phyloP scores from a whole-genome alignment of 768 basidiomycete genomes.

The Xanthoconium purpureum region DNA sequence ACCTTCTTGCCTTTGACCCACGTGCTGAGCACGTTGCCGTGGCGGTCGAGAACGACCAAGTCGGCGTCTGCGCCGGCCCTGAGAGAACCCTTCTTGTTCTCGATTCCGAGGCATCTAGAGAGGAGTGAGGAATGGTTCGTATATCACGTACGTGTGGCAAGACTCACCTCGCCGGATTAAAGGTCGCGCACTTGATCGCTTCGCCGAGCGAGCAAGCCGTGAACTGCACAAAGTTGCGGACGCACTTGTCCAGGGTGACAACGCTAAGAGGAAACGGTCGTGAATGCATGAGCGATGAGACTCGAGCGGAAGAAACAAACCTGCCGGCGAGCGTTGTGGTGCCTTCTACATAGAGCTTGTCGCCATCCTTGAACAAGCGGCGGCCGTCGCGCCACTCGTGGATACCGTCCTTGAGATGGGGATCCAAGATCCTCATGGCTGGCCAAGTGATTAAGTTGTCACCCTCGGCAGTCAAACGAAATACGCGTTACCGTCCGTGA shows the following conservation, averaged over 20 bases:
- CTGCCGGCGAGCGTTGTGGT: constrained; percentile 88
- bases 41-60: constrained; percentile 68
- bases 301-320: constrained; percentile 36
- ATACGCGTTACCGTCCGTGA: constrained; percentile 73
- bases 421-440: constrained; percentile 88
- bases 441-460: constrained; percentile 6
- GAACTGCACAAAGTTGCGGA: constrained; percentile 81
- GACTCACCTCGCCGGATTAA: constrained; percentile 74
- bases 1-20: constrained; percentile 78
- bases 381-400: constrained; percentile 88
- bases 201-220: constrained; percentile 81
- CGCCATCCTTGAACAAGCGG: constrained; percentile 76
- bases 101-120: constrained; percentile 70
- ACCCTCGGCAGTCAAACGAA: background rate
- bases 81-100: constrained; percentile 76
- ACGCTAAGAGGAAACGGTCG: constrained; percentile 44
- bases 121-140: background rate
- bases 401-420: constrained; percentile 75
- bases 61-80: constrained; percentile 85
- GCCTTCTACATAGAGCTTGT: constrained; percentile 77
- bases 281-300: background rate
- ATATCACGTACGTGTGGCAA: background rate
- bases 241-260: constrained; percentile 78
- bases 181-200: constrained; percentile 83
- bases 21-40: constrained; percentile 63